Evolutionary conservation across 140 eudicot genomes (phyloP).

Genomic region (Bidens hawaiensis): DNA sequence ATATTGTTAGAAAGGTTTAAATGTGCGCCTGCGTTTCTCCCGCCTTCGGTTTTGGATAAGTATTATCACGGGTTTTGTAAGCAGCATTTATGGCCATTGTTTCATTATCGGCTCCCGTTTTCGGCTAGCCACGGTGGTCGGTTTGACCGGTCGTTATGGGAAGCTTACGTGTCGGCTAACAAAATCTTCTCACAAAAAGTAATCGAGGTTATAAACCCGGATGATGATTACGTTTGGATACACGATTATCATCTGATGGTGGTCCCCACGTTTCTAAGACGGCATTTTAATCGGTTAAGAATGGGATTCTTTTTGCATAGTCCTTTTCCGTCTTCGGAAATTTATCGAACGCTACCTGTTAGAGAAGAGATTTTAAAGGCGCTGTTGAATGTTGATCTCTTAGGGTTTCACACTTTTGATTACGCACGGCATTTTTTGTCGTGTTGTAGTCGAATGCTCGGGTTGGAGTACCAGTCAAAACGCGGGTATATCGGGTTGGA

Average conservation of each 20-base stretch:
- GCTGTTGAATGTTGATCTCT: slow-evolving; percentile 41
- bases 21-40: slow-evolving; percentile 49
- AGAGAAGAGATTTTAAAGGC: slow-evolving; percentile 52
- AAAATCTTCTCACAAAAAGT: slow-evolving; percentile 50
- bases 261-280: slow-evolving; percentile 43
- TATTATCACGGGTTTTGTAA: slow-evolving; percentile 48
- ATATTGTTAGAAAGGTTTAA: slow-evolving; percentile 42
- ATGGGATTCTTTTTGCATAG: slow-evolving; percentile 60
- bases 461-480: slow-evolving; percentile 47
- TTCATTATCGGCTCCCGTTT: slow-evolving; percentile 47
- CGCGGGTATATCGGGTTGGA: slow-evolving; percentile 57
- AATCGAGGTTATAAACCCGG: slow-evolving; percentile 55
- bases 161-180: slow-evolving; percentile 54
- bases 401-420: slow-evolving; percentile 54
- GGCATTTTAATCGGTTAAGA: slow-evolving; percentile 42
- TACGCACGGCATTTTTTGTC: slow-evolving; percentile 52
- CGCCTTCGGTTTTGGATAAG: slow-evolving; percentile 27
- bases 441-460: slow-evolving; percentile 53
- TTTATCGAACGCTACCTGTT: slow-evolving; percentile 45
- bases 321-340: slow-evolving; percentile 54
- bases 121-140: slow-evolving; percentile 56
- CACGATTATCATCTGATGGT: slow-evolving; percentile 60
- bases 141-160: slow-evolving; percentile 54
- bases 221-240: slow-evolving; percentile 60
- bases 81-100: slow-evolving; percentile 52